Evolutionary conservation across 106 monocot genomes (phyloP).

Genomic region (Phalaenopsis aphrodite): DNA sequence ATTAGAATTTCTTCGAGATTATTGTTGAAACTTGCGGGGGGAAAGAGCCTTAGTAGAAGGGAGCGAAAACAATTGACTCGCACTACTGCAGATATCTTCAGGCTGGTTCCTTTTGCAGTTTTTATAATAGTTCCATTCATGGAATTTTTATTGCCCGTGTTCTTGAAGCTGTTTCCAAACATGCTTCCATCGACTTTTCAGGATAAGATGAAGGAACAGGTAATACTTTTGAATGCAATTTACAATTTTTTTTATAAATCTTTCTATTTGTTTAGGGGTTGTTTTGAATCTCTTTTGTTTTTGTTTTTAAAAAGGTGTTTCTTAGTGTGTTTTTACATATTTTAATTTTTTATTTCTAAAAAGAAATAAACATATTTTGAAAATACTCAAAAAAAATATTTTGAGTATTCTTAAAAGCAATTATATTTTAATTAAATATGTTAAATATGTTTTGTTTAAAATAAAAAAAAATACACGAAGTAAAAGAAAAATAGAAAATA

Average conservation of each 20-base stretch:
- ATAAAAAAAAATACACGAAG: too few relatives aligned
- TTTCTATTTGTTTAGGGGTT: background rate
- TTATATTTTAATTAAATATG: too few relatives aligned
- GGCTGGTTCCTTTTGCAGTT: conserved; percentile 90
- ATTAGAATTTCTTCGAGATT: conserved; percentile 84
- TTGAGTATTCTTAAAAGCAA: too few relatives aligned
- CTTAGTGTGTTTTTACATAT: too few relatives aligned
- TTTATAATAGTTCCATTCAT: conserved; percentile 97
- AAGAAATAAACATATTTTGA: too few relatives aligned
- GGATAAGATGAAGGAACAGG: conserved; percentile 99
- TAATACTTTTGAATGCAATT: conserved; percentile 11
- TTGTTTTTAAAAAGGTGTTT: background rate
- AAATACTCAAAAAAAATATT: too few relatives aligned
- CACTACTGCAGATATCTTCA: conserved; percentile 93
- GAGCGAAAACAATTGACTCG: conserved; percentile 90
- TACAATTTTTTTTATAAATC: background rate
- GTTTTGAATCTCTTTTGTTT: background rate
- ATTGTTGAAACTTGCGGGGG: conserved; percentile 70
- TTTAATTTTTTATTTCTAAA: too few relatives aligned
- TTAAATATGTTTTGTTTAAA: too few relatives aligned
- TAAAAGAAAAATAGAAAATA: too few relatives aligned
- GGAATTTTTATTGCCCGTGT: conserved; percentile 93
- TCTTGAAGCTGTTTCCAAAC: conserved; percentile 87
- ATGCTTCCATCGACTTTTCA: conserved; percentile 98
- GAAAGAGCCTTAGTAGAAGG: conserved; percentile 87